phyloP scores from a whole-genome alignment of 371 early-diverging fungal species.

The Mortierella sp. region DNA sequence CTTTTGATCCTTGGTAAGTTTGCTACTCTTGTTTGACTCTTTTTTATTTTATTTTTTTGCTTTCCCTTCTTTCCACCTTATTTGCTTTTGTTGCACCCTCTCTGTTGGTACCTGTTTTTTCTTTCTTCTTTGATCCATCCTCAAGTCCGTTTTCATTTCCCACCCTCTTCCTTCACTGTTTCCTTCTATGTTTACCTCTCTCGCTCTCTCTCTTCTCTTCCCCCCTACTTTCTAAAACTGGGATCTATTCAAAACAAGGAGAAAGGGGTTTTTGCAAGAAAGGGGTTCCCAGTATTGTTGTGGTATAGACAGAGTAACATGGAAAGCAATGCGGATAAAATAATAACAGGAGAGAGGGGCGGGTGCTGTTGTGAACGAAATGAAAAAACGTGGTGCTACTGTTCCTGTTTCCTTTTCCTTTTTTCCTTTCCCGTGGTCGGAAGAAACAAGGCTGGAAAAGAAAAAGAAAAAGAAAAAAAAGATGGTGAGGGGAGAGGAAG shows the following conservation, averaged over 20 bases:
- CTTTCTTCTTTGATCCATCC: neutral
- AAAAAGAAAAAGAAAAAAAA: no score
- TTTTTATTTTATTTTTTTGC: neutral
- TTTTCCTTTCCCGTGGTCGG: neutral
- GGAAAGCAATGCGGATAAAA: neutral
- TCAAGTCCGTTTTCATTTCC: neutral
- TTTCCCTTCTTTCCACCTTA: neutral
- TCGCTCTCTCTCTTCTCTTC: neutral
- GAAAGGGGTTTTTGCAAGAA: neutral
- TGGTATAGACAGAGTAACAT: neutral
- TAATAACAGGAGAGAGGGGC: neutral
- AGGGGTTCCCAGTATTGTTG: slow-evolving; percentile 1
- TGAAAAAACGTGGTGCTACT: slow-evolving; percentile 7
- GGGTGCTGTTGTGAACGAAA: neutral
- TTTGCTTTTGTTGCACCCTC: no score
- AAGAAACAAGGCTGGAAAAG: no score
- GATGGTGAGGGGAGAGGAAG: neutral
- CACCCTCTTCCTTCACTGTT: slow-evolving; percentile 5
- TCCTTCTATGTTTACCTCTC: neutral
- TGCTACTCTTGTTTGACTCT: neutral
- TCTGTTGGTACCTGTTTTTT: neutral
- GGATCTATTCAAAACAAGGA: slow-evolving; percentile 9
- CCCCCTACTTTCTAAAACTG: slow-evolving; percentile 14
- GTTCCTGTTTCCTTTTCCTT: neutral
- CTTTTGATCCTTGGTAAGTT: slow-evolving; percentile 59